These are phyloP conservation scores for Trifolium fragiferum DNA, from an alignment of 306 rosid species.

Conservation along the genomic window DNA sequence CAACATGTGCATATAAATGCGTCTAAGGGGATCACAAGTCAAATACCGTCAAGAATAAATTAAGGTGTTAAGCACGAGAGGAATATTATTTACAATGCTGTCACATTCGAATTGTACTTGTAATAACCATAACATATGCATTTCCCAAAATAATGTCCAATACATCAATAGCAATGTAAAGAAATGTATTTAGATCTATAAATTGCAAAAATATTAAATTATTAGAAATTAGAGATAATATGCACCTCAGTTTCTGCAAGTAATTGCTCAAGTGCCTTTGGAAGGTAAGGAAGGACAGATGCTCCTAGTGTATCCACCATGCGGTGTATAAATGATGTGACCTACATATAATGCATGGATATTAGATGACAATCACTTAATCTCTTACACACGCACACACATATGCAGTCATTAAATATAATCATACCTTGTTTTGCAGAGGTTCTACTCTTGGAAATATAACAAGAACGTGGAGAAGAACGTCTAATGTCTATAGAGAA, in stretches of 20 bases:
- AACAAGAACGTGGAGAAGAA: slow-evolving; percentile 87
- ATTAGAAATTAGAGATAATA: slow-evolving; percentile 28
- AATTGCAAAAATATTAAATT: background rate
- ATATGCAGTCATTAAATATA: slow-evolving; percentile 22
- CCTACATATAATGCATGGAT: slow-evolving; percentile 54
- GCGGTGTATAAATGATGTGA: slow-evolving; percentile 93
- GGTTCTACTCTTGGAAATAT: slow-evolving; percentile 82
- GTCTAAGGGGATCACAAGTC: too few species aligned
- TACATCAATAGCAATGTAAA: slow-evolving; percentile 21
- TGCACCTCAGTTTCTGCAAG: slow-evolving; percentile 89
- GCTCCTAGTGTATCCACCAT: slow-evolving; percentile 94
- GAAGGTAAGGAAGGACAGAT: slow-evolving; percentile 91
- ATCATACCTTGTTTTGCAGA: slow-evolving; percentile 70
- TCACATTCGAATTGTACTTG: slow-evolving; percentile 32
- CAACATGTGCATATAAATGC: too few species aligned
- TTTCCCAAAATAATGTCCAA: slow-evolving; percentile 6
- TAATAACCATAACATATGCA: slow-evolving; percentile 2
- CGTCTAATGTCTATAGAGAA: slow-evolving; percentile 76
- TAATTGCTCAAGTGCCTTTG: slow-evolving; percentile 87
- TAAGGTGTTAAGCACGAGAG: background rate
- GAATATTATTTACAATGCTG: slow-evolving; percentile 4
- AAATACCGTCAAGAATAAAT: background rate
- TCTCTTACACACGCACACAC: background rate
- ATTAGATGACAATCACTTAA: slow-evolving; percentile 40
- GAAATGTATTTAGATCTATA: slow-evolving; percentile 30